Conservation (phyloP, 768 basidiomycete genomes). For the Leucocoprinus sp. region DNA sequence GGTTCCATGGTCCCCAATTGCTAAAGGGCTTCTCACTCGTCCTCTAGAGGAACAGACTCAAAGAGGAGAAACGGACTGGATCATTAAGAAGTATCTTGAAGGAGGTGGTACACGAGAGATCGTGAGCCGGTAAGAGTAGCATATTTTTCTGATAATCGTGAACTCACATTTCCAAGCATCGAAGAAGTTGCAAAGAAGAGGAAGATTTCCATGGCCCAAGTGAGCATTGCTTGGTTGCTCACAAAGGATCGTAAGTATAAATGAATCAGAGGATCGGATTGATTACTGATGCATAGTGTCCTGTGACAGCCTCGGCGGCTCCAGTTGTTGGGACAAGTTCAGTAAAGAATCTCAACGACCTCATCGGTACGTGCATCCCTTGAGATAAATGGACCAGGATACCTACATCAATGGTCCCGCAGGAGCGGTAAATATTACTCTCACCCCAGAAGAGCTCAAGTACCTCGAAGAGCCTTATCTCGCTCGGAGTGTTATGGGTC, state of each 20-base stretch:
- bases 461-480: background rate
- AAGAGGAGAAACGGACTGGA: slow-evolving; percentile 29
- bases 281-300: background rate
- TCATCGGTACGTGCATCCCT: no score
- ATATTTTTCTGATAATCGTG: background rate
- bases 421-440: background rate
- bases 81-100: slow-evolving; percentile 16
- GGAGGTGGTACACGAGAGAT: slow-evolving; percentile 21
- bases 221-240: slow-evolving; percentile 44
- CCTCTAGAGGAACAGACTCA: slow-evolving; percentile 32
- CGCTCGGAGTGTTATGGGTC: background rate
- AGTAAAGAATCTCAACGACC: slow-evolving; percentile 40
- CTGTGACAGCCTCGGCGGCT: slow-evolving; percentile 32
- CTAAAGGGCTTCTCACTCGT: slow-evolving; percentile 41
- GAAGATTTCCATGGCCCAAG: slow-evolving; percentile 47
- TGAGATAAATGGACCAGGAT: background rate
- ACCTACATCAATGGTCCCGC: background rate
- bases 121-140: no score
- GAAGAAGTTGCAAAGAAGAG: slow-evolving; percentile 47
- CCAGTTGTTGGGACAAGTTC: slow-evolving; percentile 50
- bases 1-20: slow-evolving; percentile 56
- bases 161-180: slow-evolving; percentile 26
- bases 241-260: slow-evolving; percentile 25
- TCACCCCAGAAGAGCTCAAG: background rate
- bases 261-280: background rate